Evolutionary conservation across 495 filamentous ascomycete genomes (phyloP).

Genomic region (Daldinia childiae): DNA sequence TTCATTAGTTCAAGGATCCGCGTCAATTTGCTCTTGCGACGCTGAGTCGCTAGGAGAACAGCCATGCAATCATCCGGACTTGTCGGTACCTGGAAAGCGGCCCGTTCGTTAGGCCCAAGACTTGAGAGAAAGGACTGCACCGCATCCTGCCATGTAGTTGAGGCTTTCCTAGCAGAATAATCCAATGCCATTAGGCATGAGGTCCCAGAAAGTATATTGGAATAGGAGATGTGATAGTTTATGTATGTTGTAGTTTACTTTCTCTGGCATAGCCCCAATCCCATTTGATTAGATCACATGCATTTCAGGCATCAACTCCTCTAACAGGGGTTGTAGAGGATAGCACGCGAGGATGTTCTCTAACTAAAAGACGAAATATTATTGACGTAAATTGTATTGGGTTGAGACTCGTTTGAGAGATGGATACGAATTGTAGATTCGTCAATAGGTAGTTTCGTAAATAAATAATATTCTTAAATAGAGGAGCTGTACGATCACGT

Average conservation of each 20-base stretch:
- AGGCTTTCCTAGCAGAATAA: background rate
- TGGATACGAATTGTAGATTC: too few species aligned
- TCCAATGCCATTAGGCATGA: slow-evolving; percentile 9
- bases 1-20: slow-evolving; percentile 30
- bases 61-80: slow-evolving; percentile 32
- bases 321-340: background rate
- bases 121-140: slow-evolving; percentile 30
- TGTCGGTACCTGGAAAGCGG: slow-evolving; percentile 21
- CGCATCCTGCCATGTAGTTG: slow-evolving; percentile 29
- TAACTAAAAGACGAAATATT: too few species aligned
- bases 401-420: too few species aligned
- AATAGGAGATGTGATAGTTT: background rate
- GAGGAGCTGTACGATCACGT: too few species aligned
- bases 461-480: too few species aligned
- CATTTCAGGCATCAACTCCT: background rate
- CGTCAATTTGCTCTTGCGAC: slow-evolving; percentile 28
- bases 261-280: background rate
- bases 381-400: too few species aligned
- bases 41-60: slow-evolving; percentile 31
- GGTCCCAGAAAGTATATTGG: background rate
- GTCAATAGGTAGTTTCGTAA: too few species aligned
- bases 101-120: slow-evolving; percentile 22
- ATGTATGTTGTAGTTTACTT: background rate
- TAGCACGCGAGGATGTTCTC: too few species aligned
- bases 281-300: background rate